A percentile compares a stretch with the other conserved stretches of the same genome.
These are phyloP conservation scores for Gossypium herbaceum DNA, from an alignment of 345 rosid genomes.

Conservation along the genomic window DNA sequence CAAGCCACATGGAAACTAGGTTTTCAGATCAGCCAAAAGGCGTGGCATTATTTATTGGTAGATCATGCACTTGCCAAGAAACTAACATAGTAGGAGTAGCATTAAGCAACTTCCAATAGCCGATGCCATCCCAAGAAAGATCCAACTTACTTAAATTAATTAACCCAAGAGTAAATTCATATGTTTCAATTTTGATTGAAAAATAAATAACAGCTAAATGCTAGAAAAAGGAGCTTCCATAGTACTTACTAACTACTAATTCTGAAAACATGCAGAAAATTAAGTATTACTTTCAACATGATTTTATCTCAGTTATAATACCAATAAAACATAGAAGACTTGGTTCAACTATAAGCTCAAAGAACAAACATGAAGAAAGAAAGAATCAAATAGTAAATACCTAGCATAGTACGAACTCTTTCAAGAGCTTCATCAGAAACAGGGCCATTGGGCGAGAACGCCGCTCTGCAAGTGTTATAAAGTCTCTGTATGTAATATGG, in stretches of 20 bases:
- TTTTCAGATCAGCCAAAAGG: not conserved
- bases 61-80: conserved; percentile 1
- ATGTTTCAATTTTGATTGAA: not conserved
- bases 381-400: conserved; percentile 34
- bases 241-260: not conserved
- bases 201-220: not conserved
- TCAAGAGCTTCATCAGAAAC: conserved; percentile 72
- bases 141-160: not conserved
- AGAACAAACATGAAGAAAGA: not conserved
- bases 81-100: not conserved
- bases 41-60: not conserved
- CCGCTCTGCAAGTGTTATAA: conserved; percentile 64
- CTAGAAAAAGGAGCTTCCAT: conserved; percentile 4
- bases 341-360: not conserved
- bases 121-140: not conserved
- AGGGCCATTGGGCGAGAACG: conserved; percentile 69
- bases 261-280: not conserved
- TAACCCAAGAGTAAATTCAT: not conserved
- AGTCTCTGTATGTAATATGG: conserved; percentile 77
- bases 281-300: not conserved
- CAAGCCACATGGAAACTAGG: not conserved
- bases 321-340: not conserved
- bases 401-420: conserved; percentile 59
- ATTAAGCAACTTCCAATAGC: not conserved
- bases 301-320: not conserved